phyloP scores from a whole-genome alignment of 2,329 filamentous ascomycete genomes.

The Venturia aucupariae region DNA sequence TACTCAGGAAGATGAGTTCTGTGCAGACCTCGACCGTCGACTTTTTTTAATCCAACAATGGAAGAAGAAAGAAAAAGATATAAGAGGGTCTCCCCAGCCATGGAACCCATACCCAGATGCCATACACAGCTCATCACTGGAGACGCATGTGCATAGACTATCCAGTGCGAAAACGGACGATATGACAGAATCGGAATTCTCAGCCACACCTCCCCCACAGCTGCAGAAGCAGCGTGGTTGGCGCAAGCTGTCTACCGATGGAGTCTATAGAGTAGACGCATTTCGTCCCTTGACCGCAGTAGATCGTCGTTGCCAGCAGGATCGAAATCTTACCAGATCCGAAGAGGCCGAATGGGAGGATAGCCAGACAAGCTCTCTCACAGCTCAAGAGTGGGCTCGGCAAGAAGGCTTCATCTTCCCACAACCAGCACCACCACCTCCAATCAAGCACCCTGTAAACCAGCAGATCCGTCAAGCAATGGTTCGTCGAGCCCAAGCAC shows the following conservation, averaged over 20 bases:
- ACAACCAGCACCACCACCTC: background rate
- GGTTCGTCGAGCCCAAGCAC: background rate
- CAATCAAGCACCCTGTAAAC: background rate
- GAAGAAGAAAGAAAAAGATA: background rate
- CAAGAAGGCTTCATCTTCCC: background rate
- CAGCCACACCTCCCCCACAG: background rate
- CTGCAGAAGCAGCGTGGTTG: background rate
- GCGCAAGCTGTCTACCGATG: background rate
- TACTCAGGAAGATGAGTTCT: conserved; percentile 4
- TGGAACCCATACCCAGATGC: conserved; percentile 6
- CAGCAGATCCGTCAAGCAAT: background rate
- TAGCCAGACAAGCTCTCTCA: background rate
- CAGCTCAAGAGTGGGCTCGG: background rate
- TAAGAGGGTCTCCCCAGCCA: background rate
- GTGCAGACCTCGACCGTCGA: conserved; percentile 9
- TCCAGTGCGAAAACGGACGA: background rate
- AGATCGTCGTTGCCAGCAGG: background rate
- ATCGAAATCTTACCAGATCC: background rate
- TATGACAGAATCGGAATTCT: background rate
- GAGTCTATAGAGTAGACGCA: background rate
- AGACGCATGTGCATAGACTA: conserved; percentile 8
- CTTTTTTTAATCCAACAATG: background rate
- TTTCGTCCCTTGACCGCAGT: background rate
- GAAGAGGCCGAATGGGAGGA: background rate
- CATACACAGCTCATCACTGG: conserved; percentile 8